phyloP scores from a whole-genome alignment of 2,329 filamentous ascomycete genomes.

The Cordyceps javanica region DNA sequence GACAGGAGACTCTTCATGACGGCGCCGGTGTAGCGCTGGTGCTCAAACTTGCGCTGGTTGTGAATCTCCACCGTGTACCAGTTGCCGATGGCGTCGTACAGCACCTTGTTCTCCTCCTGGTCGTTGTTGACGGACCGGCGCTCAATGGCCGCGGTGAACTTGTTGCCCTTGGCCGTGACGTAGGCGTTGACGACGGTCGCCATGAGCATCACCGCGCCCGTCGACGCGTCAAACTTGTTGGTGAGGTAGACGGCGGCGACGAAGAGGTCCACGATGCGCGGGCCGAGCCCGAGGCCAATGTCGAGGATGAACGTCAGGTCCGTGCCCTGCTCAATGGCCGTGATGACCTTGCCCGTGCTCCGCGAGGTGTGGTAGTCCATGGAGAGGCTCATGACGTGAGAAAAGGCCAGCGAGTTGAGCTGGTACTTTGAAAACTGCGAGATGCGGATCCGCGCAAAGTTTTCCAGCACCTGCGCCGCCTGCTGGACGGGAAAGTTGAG shows the following conservation, averaged over 20 bases:
- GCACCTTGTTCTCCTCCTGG: slow-evolving; percentile 15
- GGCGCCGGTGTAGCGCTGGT: slow-evolving; percentile 17
- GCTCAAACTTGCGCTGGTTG: slow-evolving; percentile 21
- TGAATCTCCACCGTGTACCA: slow-evolving; percentile 49
- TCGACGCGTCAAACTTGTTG: slow-evolving; percentile 38
- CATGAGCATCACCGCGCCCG: slow-evolving; percentile 19
- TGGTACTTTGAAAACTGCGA: slow-evolving; percentile 36
- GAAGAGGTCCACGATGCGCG: slow-evolving; percentile 53
- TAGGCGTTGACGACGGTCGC: slow-evolving; percentile 15
- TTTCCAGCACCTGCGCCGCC: slow-evolving; percentile 3
- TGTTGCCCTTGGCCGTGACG: slow-evolving; percentile 16
- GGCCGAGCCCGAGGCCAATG: slow-evolving; percentile 50
- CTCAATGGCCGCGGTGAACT: slow-evolving; percentile 13
- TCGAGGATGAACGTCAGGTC: slow-evolving; percentile 53
- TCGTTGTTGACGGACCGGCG: slow-evolving; percentile 13
- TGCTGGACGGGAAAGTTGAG: slow-evolving; percentile 15
- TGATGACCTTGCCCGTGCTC: slow-evolving; percentile 54
- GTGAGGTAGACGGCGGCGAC: slow-evolving; percentile 57
- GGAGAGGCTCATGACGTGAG: slow-evolving; percentile 59
- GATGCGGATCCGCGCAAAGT: slow-evolving; percentile 19
- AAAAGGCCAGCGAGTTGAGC: slow-evolving; percentile 49
- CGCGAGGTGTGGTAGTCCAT: slow-evolving; percentile 64
- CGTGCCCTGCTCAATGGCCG: slow-evolving; percentile 55
- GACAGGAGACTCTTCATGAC: slow-evolving; percentile 13
- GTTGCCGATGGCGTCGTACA: slow-evolving; percentile 20